A percentile compares a stretch with the other conserved stretches of the same genome.
These are phyloP conservation scores for Lineolata rhizophorae DNA, from an alignment of 495 filamentous ascomycete genomes.

Conservation along the genomic window DNA sequence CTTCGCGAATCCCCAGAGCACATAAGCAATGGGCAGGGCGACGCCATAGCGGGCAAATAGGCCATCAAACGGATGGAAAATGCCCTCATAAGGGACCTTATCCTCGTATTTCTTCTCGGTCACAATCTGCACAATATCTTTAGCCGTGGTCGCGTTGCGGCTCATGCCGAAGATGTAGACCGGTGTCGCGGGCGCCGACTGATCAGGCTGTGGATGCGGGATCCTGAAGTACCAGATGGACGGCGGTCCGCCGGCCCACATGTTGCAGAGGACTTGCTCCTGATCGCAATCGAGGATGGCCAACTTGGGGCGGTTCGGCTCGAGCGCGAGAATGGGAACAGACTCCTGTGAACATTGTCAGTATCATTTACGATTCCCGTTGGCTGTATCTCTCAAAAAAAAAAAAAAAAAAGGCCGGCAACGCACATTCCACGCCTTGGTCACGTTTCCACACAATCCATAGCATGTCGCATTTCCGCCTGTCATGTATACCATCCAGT, in stretches of 20 bases:
- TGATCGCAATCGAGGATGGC: constrained; percentile 60
- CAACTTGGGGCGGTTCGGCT: constrained; percentile 45
- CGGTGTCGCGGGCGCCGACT: constrained; percentile 17
- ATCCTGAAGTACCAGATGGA: constrained; percentile 52
- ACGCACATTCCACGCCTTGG: constrained; percentile 34
- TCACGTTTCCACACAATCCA: constrained; percentile 31
- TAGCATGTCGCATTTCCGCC: constrained; percentile 81
- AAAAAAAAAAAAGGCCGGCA: background rate
- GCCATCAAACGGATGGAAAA: constrained; percentile 65
- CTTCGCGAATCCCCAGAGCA: constrained; percentile 32
- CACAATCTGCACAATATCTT: constrained; percentile 26
- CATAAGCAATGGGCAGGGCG: constrained; percentile 43
- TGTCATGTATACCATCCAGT: constrained; percentile 64
- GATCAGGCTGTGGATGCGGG: constrained; percentile 30
- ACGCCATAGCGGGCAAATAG: constrained; percentile 41
- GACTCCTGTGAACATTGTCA: constrained; percentile 34
- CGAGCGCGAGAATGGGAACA: constrained; percentile 38
- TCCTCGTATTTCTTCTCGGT: constrained; percentile 36
- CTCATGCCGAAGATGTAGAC: constrained; percentile 17
- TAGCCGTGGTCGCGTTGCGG: constrained; percentile 13
- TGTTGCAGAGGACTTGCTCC: constrained; percentile 58
- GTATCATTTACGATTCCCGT: constrained; percentile 21
- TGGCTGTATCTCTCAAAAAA: no score
- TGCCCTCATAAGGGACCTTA: constrained; percentile 39
- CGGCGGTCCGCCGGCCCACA: constrained; percentile 53